Evolutionary conservation across 2,329 filamentous ascomycete genomes (phyloP).

Genomic region (Alternaria consortialis): DNA sequence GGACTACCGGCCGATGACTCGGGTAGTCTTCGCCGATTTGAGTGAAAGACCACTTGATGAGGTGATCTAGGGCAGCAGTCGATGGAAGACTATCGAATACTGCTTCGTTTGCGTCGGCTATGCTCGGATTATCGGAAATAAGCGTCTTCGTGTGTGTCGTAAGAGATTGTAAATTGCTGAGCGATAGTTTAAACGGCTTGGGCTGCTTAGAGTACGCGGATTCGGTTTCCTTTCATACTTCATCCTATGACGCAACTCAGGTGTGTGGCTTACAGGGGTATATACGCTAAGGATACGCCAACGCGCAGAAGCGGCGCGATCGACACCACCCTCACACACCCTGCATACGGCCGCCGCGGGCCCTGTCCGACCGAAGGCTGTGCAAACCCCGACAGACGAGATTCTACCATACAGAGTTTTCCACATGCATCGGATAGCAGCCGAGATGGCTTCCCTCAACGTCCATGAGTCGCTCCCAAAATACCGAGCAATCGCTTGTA

Average conservation of each 20-base stretch:
- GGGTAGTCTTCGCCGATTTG: slow-evolving; percentile 38
- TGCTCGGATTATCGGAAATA: slow-evolving; percentile 41
- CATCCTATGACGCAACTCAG: slow-evolving; percentile 24
- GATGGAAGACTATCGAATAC: slow-evolving; percentile 43
- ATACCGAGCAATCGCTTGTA: slow-evolving; percentile 30
- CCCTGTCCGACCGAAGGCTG: slow-evolving; percentile 32
- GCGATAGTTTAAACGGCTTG: slow-evolving; percentile 39
- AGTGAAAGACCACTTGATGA: slow-evolving; percentile 39
- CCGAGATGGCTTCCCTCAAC: slow-evolving; percentile 28
- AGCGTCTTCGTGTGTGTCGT: slow-evolving; percentile 25
- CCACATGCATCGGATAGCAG: slow-evolving; percentile 33
- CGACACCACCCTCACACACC: slow-evolving; percentile 26
- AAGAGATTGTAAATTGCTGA: slow-evolving; percentile 48
- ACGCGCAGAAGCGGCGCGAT: slow-evolving; percentile 20
- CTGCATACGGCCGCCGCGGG: slow-evolving; percentile 24
- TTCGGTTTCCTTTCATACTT: slow-evolving; percentile 38
- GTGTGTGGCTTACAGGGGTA: slow-evolving; percentile 26
- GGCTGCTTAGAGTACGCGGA: slow-evolving; percentile 34
- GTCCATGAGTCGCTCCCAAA: slow-evolving; percentile 21
- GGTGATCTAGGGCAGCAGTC: slow-evolving; percentile 41
- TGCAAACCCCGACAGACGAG: slow-evolving; percentile 21
- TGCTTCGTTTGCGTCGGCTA: slow-evolving; percentile 30
- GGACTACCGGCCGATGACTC: slow-evolving; percentile 42
- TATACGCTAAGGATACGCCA: slow-evolving; percentile 10
- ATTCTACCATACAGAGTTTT: slow-evolving; percentile 26